Base-by-base conservation (phyloP, 495 filamentous ascomycete species). In the Symbiotaphrina buchneri region DNA sequence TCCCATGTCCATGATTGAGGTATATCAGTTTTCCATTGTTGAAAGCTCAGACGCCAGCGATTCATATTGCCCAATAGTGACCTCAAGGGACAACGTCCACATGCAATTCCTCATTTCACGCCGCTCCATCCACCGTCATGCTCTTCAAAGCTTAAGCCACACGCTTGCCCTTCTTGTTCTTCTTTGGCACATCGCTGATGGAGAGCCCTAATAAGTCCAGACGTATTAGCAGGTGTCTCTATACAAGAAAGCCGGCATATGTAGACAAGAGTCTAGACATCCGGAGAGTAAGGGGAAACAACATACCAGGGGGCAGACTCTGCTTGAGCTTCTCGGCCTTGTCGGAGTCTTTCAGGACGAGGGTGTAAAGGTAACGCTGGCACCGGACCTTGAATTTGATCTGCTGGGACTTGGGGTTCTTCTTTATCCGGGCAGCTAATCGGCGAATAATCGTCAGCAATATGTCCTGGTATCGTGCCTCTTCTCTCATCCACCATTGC, bases 311-410 rank as follows among this genome's bases (percentile, higher is more conserved):
- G 39, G 87, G 90, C 35, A 99, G 64, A 58, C 71, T 80, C 72
- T 95, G 85, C 79, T 94, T 95, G 41, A 99, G 73, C 77, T 99
- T 99, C 65, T 95, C 87, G 53, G 85, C 87, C 78, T 94, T 95
- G 46, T 94, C 87, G 47, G 71, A 66, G 60, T 97, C 54, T 68
- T 92, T 92, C 47, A 99, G 73, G 51, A 87, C 76, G 39, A 95
- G 73, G 43, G 90, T 91, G 74, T 99, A 99, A 44, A 95, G 62
- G 64, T 81, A 74, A 45, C 75, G 67, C 47, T 75, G 61, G 68
- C 87, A 95, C 53, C 87, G 80, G 69, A 99, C 90, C 77, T 99
- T 99, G 79, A 99, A 95, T 71, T 99, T 99, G 71, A 81, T 83
- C 64, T 84, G 74, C 54, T 73, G 64, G 41, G 65, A 58, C 52